These are phyloP conservation scores for Ambrosia hybrid DNA, from an alignment of 140 eudicot genomes.

Conservation along the genomic window DNA sequence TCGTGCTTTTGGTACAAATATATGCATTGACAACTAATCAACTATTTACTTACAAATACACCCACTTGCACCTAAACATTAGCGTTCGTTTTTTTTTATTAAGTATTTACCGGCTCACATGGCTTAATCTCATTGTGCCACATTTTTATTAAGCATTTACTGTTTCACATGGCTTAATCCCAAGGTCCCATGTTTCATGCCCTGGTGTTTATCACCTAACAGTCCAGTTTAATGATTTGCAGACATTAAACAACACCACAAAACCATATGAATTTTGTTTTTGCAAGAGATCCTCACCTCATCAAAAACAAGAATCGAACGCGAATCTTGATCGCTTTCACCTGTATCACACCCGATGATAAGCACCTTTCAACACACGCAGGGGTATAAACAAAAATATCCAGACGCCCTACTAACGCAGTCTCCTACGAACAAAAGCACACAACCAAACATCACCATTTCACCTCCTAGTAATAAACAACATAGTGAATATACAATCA, in stretches of 20 bases:
- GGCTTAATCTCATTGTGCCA: too few relatives aligned
- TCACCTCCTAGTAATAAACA: not conserved
- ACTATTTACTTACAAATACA: too few relatives aligned
- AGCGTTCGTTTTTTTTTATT: too few relatives aligned
- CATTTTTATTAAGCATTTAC: too few relatives aligned
- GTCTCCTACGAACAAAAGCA: slow-evolving; percentile 46
- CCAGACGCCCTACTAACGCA: slow-evolving; percentile 75
- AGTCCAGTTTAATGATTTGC: not conserved
- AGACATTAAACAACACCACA: not conserved
- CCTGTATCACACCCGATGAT: slow-evolving; percentile 59
- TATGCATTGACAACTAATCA: too few relatives aligned
- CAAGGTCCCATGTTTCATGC: too few relatives aligned
- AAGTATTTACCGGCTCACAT: too few relatives aligned
- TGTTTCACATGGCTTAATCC: too few relatives aligned
- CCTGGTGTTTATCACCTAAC: not conserved
- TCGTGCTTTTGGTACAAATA: too few relatives aligned
- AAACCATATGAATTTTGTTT: not conserved
- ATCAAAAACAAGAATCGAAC: slow-evolving; percentile 81
- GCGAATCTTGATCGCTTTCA: slow-evolving; percentile 75
- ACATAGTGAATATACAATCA: too few relatives aligned
- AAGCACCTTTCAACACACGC: slow-evolving; percentile 78
- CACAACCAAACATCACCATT: slow-evolving; percentile 1
- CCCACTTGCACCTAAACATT: too few relatives aligned
- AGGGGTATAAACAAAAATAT: slow-evolving; percentile 80
- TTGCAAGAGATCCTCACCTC: slow-evolving; percentile 53